These are phyloP conservation scores for Emergomyces africanus DNA, from an alignment of 2,329 filamentous ascomycete species.

Conservation along the genomic window DNA sequence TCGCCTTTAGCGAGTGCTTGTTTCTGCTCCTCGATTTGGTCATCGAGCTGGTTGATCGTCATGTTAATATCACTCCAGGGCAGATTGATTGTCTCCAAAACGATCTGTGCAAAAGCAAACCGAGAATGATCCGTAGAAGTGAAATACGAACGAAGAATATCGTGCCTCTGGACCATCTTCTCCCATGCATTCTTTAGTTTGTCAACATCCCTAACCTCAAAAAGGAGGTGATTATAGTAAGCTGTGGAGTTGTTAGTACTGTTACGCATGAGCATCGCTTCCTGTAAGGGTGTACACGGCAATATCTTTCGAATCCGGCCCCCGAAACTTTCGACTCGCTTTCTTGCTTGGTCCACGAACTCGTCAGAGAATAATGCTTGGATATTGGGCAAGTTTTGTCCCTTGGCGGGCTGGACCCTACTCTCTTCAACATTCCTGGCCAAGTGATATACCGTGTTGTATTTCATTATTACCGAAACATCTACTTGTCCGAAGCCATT, in stretches of 20 bases:
- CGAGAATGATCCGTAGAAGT: conserved; percentile 46
- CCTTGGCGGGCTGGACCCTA: background rate
- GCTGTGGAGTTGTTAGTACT: conserved; percentile 32
- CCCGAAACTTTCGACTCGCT: conserved; percentile 21
- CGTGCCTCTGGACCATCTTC: conserved; percentile 51
- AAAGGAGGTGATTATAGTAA: conserved; percentile 62
- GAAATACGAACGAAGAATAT: conserved; percentile 69
- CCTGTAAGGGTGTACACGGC: conserved; percentile 77
- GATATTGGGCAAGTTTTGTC: background rate
- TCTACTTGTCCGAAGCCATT: conserved; percentile 39
- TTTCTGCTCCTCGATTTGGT: conserved; percentile 38
- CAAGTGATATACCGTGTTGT: conserved; percentile 53
- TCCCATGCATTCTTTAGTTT: conserved; percentile 50
- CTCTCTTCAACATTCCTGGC: background rate
- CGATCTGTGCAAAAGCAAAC: conserved; percentile 59
- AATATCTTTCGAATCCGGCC: conserved; percentile 44
- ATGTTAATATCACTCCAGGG: conserved; percentile 38
- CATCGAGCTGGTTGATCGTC: conserved; percentile 12
- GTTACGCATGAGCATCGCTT: conserved; percentile 64
- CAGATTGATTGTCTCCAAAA: conserved; percentile 40
- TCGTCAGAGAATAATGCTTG: conserved; percentile 13
- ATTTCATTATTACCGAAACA: conserved; percentile 57
- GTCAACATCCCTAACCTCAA: conserved; percentile 43
- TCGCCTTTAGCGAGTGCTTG: conserved; percentile 12
- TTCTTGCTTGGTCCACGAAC: conserved; percentile 20